Evolutionary conservation across 1,284 basidiomycete species (phyloP), one percentile per base, ranked within the genome.

Genomic region (Irpex sp.): DNA sequence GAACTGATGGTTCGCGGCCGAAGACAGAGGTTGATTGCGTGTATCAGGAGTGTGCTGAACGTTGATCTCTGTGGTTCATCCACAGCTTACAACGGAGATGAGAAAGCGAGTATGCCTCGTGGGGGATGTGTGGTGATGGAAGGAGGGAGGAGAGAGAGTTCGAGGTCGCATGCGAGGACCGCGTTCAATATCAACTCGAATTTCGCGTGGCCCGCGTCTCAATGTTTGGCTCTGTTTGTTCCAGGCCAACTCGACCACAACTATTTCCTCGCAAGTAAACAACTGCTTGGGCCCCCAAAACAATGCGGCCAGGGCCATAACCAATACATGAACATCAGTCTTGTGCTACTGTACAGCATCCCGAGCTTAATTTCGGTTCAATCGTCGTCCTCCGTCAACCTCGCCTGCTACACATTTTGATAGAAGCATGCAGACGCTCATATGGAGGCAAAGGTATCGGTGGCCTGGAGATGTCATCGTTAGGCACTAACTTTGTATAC

Each of bases 391-490:
- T 28, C 16, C 56, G 19, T 21, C 14, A 21, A 33, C 57, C 33
- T 33, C 57, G 23, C 48, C 48, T 51, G 19, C 9, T 51, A 51
- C 48, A 51, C 48, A 18, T 23, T 51, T 51, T 51, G 48, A 51
- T 51, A 14, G 48, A 49, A 42, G 39, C 39, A 2, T 8, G 10
- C n/a, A 42, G 10, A 9, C 58, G 21, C 37, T 60, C 49, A 63
- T 28, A 60, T 37, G 45, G 69, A 60, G 10, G 71, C 68, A 45
- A 72, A 72, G 23, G 62, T 63, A 64, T 73, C 70, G 49, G 72
- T 72, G 8, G 72, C 71, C 71, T 73, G 61, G 5, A 45, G 35
- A 19, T 5, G 1, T 8, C 52, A 33, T 37, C 55, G 35, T 65
- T 51, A 68, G 45, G n/a, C 45, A 58, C 54, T 1, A n/a, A 33